Evolutionary conservation across 140 eudicot species (phyloP).

Genomic region (Artemisia princeps): DNA sequence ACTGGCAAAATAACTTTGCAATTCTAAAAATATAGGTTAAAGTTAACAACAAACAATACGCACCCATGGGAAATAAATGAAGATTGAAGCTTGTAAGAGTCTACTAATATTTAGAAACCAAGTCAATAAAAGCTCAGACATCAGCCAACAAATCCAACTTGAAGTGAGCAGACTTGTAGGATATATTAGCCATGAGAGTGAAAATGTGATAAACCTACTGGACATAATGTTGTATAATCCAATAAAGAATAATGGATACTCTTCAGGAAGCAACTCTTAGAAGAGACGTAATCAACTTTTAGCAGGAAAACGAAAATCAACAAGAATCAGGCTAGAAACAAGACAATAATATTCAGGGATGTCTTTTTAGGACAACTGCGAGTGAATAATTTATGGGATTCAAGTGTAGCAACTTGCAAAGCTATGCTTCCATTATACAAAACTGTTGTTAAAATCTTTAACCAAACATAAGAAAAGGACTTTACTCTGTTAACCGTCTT

Average conservation of each 20-base stretch:
- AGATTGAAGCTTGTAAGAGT: too few species aligned
- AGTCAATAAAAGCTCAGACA: too few species aligned
- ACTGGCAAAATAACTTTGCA: too few species aligned
- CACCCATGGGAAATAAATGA: too few species aligned
- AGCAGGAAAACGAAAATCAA: background rate
- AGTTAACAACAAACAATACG: too few species aligned
- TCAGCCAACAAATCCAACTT: too few species aligned
- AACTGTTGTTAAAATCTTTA: conserved; percentile 23
- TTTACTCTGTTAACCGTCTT: conserved; percentile 6
- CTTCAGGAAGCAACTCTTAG: background rate
- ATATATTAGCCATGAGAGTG: too few species aligned
- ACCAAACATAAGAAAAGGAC: conserved; percentile 8
- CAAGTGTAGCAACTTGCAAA: conserved; percentile 18
- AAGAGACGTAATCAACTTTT: background rate
- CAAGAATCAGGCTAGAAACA: conserved; percentile 6
- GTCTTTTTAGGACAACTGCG: background rate
- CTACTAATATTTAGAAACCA: too few species aligned
- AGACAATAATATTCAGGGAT: conserved; percentile 7
- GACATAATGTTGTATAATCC: too few species aligned
- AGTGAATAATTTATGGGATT: background rate
- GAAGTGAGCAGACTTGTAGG: too few species aligned
- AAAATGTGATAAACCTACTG: too few species aligned
- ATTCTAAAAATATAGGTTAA: too few species aligned
- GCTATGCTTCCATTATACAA: conserved; percentile 29
- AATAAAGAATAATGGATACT: background rate